Percentiles rank a stretch among this genome's conserved stretches.
These are phyloP conservation scores for Gynochthodes officinalis DNA, from an alignment of 257 asterid species.

Conservation along the genomic window DNA sequence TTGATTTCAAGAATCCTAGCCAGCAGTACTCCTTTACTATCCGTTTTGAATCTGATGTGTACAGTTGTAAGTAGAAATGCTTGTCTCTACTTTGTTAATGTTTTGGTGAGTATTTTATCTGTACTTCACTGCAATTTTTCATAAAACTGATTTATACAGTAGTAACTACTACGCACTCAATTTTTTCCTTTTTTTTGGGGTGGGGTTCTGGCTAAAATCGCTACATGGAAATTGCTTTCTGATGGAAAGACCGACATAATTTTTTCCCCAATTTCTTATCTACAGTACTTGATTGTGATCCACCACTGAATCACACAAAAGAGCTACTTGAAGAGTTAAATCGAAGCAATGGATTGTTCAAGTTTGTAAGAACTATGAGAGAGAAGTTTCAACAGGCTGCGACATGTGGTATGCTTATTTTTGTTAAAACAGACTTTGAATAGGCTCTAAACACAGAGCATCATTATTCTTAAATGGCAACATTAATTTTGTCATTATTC, in stretches of 20 bases:
- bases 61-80: conserved; percentile 54
- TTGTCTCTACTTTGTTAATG: neutral
- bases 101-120: neutral
- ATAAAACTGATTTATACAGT: conserved; percentile 60
- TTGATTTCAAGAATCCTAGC: conserved; percentile 47
- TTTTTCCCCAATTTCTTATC: conserved; percentile 10
- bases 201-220: neutral
- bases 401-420: conserved; percentile 40
- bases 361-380: conserved; percentile 83
- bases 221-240: neutral
- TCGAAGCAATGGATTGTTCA: conserved; percentile 65
- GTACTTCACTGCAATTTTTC: conserved; percentile 63
- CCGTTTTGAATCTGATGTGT: conserved; percentile 68
- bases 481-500: neutral
- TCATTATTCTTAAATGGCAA: neutral
- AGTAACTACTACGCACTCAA: conserved; percentile 38
- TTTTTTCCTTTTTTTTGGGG: neutral
- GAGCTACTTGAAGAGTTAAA: conserved; percentile 64
- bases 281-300: conserved; percentile 70
- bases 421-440: neutral
- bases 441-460: neutral
- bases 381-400: conserved; percentile 71
- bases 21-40: conserved; percentile 70
- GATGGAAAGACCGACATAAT: neutral
- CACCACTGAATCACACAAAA: conserved; percentile 51